These are phyloP conservation scores for Aspergillus unguis DNA, from an alignment of 2,329 filamentous ascomycete genomes.

Conservation along the genomic window DNA sequence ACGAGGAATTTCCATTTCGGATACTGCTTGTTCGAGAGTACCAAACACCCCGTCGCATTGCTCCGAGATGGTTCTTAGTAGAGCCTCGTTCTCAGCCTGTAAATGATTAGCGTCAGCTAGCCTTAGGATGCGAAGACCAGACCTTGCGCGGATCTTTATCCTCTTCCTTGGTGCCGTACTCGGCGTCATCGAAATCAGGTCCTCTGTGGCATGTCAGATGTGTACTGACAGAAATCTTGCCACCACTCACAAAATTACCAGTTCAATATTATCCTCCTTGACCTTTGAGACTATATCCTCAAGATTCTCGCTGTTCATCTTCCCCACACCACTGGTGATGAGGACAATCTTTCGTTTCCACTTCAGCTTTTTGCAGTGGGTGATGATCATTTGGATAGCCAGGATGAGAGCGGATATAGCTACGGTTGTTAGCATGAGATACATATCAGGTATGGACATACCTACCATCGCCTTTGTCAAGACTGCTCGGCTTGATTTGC, in stretches of 20 bases:
- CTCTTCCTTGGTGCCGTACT: conserved; percentile 90
- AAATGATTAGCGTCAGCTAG: conserved; percentile 5
- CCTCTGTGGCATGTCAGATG: conserved; percentile 55
- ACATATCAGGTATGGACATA: conserved; percentile 9
- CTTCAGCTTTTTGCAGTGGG: conserved; percentile 76
- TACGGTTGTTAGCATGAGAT: conserved; percentile 21
- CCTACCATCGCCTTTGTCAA: conserved; percentile 67
- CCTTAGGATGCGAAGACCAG: background rate
- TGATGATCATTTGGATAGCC: conserved; percentile 80
- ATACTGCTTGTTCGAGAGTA: conserved; percentile 82
- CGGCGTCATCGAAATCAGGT: conserved; percentile 87
- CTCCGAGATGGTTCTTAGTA: conserved; percentile 63
- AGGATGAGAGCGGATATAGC: conserved; percentile 80
- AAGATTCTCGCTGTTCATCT: conserved; percentile 69
- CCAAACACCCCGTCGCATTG: conserved; percentile 71
- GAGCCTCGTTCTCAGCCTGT: conserved; percentile 67
- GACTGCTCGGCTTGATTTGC: conserved; percentile 64
- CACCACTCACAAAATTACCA: conserved; percentile 68
- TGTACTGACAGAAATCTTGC: background rate
- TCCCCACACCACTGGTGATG: conserved; percentile 74
- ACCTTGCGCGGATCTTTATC: conserved; percentile 72
- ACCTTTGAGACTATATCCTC: conserved; percentile 69
- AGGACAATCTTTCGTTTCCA: conserved; percentile 77
- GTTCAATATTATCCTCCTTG: conserved; percentile 70
- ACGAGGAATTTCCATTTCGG: conserved; percentile 71